Conservation (phyloP, 2,329 filamentous ascomycete species). For the Pseudocercospora ulei region DNA sequence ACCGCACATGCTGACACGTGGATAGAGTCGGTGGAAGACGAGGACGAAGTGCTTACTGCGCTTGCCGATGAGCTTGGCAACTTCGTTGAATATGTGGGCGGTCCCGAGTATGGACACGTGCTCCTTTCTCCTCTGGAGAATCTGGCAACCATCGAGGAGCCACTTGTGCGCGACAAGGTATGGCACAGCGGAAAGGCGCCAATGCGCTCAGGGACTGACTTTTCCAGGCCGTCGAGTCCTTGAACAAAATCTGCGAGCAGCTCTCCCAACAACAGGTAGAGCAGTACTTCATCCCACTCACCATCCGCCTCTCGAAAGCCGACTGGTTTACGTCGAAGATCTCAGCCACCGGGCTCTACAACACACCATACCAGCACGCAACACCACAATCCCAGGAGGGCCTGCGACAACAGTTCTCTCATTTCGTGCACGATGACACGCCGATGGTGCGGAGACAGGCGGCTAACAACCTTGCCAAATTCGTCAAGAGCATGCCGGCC, state of each 20-base stretch:
- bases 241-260: slow-evolving; percentile 97
- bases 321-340: slow-evolving; percentile 99
- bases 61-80: slow-evolving; percentile 91
- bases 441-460: slow-evolving; percentile 97
- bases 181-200: slow-evolving; percentile 26
- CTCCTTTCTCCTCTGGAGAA: slow-evolving; percentile 96
- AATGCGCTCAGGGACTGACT: slow-evolving; percentile 28
- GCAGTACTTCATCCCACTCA: slow-evolving; percentile 93
- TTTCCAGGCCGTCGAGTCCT: slow-evolving; percentile 81
- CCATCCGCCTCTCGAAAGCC: slow-evolving; percentile 91
- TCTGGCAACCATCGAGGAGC: slow-evolving; percentile 94
- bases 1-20: slow-evolving; percentile 29
- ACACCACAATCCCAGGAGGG: slow-evolving; percentile 79
- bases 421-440: slow-evolving; percentile 94
- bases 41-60: slow-evolving; percentile 95
- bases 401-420: slow-evolving; percentile 81
- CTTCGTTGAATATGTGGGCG: slow-evolving; percentile 96
- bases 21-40: slow-evolving; percentile 94
- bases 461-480: slow-evolving; percentile 91
- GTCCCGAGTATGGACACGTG: slow-evolving; percentile 86
- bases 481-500: slow-evolving; percentile 92
- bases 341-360: slow-evolving; percentile 91
- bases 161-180: slow-evolving; percentile 95
- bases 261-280: slow-evolving; percentile 88
- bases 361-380: slow-evolving; percentile 84